Percentiles rank a stretch among this genome's conserved stretches.
Evolutionary conservation across 805 yeast genomes (phyloP).

Genomic region (Priceomyces fermenticarens): DNA sequence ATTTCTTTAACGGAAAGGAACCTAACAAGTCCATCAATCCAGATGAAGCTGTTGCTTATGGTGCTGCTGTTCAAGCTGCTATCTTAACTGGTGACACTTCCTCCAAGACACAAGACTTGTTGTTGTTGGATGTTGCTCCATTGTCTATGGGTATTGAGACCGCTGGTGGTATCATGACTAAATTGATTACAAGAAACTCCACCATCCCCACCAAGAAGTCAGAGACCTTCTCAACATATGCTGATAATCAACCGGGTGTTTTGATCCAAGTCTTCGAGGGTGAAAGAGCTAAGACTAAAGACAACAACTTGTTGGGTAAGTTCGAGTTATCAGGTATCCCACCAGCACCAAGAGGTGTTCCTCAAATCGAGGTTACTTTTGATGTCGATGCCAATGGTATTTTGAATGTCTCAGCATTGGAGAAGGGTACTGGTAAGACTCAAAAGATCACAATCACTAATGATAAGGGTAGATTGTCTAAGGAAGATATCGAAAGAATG

Average conservation of each 20-base stretch:
- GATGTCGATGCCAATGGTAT: constrained; percentile 98
- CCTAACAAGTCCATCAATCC: constrained; percentile 96
- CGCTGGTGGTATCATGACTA: constrained; percentile 99
- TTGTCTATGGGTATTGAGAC: constrained; percentile 97
- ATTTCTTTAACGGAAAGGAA: constrained; percentile 96
- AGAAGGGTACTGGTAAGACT: constrained; percentile 98
- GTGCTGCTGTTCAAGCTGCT: constrained; percentile 99
- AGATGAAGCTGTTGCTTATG: constrained; percentile 98
- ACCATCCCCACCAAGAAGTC: constrained; percentile 98
- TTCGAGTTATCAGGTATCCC: constrained; percentile 96
- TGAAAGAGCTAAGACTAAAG: constrained; percentile 95
- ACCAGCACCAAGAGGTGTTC: constrained; percentile 98
- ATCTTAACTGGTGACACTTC: constrained; percentile 95
- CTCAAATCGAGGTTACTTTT: constrained; percentile 96
- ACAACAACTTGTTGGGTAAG: constrained; percentile 95
- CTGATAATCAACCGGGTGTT: constrained; percentile 99
- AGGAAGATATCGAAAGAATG: constrained; percentile 98
- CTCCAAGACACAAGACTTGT: constrained; percentile 91
- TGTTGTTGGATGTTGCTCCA: constrained; percentile 96
- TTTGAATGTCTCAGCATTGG: constrained; percentile 92
- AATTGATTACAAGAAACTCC: constrained; percentile 96
- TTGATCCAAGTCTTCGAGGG: constrained; percentile 97
- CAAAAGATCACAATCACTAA: constrained; percentile 97
- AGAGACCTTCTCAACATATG: constrained; percentile 92
- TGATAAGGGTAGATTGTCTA: constrained; percentile 97